Evolutionary conservation across 345 rosid species (phyloP).

Genomic region (Eucalyptus marginata): DNA sequence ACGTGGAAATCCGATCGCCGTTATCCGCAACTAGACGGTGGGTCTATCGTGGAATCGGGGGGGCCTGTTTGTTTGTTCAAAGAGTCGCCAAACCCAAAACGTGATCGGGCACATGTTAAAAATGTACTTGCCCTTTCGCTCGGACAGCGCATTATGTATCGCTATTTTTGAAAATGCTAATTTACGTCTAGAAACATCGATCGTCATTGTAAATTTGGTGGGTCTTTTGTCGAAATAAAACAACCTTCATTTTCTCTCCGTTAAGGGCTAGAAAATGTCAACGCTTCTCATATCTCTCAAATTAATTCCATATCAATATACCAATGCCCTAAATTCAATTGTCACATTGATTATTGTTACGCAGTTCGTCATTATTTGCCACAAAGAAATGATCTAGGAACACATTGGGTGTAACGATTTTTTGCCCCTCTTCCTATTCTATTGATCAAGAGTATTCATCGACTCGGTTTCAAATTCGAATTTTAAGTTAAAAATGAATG

Average conservation of each 20-base stretch:
- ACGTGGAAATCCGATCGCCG: background rate
- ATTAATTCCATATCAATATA: background rate
- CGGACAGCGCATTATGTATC: background rate
- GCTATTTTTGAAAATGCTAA: background rate
- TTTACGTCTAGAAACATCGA: background rate
- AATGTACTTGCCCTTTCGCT: background rate
- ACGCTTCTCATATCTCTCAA: background rate
- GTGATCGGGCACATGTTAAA: background rate
- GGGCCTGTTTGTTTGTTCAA: background rate
- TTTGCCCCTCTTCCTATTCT: background rate
- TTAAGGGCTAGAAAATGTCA: too few relatives aligned
- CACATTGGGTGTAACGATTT: background rate
- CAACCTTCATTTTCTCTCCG: background rate
- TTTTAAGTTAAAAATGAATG: background rate
- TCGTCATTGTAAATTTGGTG: background rate
- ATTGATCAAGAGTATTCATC: background rate
- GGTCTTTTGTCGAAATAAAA: background rate
- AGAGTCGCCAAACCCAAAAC: background rate
- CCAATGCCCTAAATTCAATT: rapidly evolving
- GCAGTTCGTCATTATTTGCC: rapidly evolving
- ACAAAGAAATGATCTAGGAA: rapidly evolving
- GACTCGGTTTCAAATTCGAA: background rate
- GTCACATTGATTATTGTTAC: rapidly evolving
- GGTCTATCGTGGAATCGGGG: background rate
- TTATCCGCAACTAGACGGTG: background rate